Evolutionary conservation across 176 grass and related monocot genomes (phyloP), one percentile per base, ranked within the genome.

Genomic region (Chrysopogon serrulatus): DNA sequence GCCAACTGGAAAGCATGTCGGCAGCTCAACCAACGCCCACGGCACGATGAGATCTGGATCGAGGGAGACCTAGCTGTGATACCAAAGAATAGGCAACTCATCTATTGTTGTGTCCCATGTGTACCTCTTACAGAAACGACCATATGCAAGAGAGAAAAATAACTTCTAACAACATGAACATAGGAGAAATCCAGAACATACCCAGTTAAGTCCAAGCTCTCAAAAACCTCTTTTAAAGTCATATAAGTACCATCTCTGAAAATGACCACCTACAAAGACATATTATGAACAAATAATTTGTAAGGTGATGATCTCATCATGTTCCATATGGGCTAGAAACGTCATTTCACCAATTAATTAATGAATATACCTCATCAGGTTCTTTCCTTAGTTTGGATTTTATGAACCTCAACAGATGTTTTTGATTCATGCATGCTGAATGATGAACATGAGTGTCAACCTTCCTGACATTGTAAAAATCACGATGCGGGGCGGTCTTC

Each of bases 381-480:
- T 99, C 96, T 89, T 99, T 99, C 49, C 90, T 94, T 78, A 96
- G 70, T 79, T 99, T 99, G 32, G 93, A 99, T 62, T 99, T 96
- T 77, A 99, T 99, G 63, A 99, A 96, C 82, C 96, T 90, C 70
- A 99, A 45, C 67, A 99, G 83, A 86, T 99, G 93, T 27, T 99
- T 99, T 65, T 99, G 96, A 71, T 99, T 99, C 96, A 99, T 99
- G 87, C 96, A 99, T 68, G 96, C 96, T 43, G 96, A 99, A 88
- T 99, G 96, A 79, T 99, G 96, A 79, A 99, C 96, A 87, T 96
- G 96, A 79, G 96, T 99, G 76, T 99, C 96, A 47, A 99, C 96
- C 81, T 99, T 99, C 74, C 96, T 94, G 41, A 99, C 96, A 94
- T 99, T 99, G 79, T 99, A 99, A 88, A 99, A 96, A 89, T 99